Evolutionary conservation across 495 filamentous ascomycete genomes (phyloP), one percentile per base, ranked within the genome.

Genomic region (Cercophora sp.): DNA sequence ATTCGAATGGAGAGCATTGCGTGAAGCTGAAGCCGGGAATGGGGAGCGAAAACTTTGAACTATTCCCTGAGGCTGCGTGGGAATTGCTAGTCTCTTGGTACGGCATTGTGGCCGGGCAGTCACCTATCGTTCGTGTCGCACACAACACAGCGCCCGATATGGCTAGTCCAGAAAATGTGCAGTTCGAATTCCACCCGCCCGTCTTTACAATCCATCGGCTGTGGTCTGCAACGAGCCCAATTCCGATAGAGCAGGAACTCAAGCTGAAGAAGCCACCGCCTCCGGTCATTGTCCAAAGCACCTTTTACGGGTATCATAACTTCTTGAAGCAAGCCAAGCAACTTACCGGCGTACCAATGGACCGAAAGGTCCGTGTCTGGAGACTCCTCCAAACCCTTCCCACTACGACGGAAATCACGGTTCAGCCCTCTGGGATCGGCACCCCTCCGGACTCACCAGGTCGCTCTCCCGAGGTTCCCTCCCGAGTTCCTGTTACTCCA

Each of bases 181-280:
- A 87, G 60, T 92, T 86, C 58, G 93, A 98, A 65, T 74, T 87
- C 26, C 80, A 91, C 59, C 94, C 91, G 16, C 90, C 88, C 1
- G 78, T 96, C 18, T 88, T 96, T 69, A 91, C 85, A 1, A 79
- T 98, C 36, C 81, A 94, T 57, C 90, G 91, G 55, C 73, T 97
- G 8, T 79, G 80, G 57, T 74, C 76, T 16, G 65, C 72, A n/a
- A 77, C 67, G 8, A 80, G 72, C 48, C 65, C 66, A n/a, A 61
- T 77, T 15, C 70, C 77, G n/a, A 79, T 85, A 4, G 73, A 77
- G 11, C 76, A 84, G 54, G 64, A 75, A 1, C 60, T 88, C 51
- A 82, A 83, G 57, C 72, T 57, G 19, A 74, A 66, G 51, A 85
- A 81, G 60, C 78, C 73, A 18, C 68, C 76, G 9, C 73, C 77